Percentiles rank a stretch among this genome's conserved stretches.
Evolutionary conservation across 1,284 basidiomycete genomes (phyloP).

Genomic region (Golubevia pallescens): DNA sequence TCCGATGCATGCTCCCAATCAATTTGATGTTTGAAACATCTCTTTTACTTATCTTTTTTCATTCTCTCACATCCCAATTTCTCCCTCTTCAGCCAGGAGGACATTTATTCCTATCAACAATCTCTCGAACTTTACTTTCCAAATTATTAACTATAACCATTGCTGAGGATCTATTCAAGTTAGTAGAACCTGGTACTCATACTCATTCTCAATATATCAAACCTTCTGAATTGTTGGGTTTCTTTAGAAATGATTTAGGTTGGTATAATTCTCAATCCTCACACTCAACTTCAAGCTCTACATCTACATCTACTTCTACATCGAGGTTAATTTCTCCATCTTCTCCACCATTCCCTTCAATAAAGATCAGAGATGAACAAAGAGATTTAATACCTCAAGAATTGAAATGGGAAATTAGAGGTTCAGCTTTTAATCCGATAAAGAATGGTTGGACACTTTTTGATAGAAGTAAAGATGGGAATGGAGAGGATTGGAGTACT

Average conservation of each 20-base stretch:
- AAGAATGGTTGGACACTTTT: constrained; percentile 39
- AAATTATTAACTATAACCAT: constrained; percentile 88
- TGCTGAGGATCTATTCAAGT: constrained; percentile 79
- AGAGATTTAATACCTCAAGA: constrained; percentile 21
- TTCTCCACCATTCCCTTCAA: constrained; percentile 1
- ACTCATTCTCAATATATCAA: constrained; percentile 89
- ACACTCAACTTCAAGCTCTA: neutral
- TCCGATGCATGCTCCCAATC: too few relatives aligned
- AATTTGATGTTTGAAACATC: too few relatives aligned
- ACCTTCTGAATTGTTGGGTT: constrained; percentile 82
- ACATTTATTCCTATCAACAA: constrained; percentile 93
- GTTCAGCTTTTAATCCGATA: constrained; percentile 48
- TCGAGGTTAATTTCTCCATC: neutral
- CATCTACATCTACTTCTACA: neutral
- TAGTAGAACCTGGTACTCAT: constrained; percentile 89
- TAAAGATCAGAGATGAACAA: neutral
- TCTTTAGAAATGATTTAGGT: constrained; percentile 74
- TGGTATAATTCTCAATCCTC: too few relatives aligned
- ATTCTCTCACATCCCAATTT: neutral
- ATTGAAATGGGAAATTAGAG: constrained; percentile 47
- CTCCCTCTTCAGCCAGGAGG: constrained; percentile 78
- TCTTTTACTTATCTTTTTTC: constrained; percentile 3
- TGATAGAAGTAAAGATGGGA: constrained; percentile 12
- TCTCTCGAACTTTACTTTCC: constrained; percentile 87
- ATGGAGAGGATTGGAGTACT: constrained; percentile 18